Evolutionary conservation across 768 basidiomycete species (phyloP), one percentile per base, ranked within the genome.

Genomic region (Nevesoporus exiguus): DNA sequence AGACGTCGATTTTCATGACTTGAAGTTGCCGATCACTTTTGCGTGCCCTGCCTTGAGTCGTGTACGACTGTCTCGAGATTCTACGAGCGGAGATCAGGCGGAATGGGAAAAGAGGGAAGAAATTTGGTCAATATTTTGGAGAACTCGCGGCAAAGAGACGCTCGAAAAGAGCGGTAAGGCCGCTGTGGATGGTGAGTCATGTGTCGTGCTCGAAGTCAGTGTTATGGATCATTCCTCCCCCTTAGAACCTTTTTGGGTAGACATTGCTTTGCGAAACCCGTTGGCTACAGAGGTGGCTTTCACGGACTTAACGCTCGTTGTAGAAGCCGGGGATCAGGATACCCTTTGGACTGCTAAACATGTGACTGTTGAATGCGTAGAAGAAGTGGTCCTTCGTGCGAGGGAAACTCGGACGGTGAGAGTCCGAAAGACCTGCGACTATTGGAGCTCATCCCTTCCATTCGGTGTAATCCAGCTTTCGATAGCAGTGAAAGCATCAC

Each of bases 211-310:
- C 22, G 44, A 27, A 21, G 15, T 21, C 33, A 5, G 8, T 19
- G 24, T 42, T 44, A 31, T 54, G 51, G 47, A 31, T 48, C 47
- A 40, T 19, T 17, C 37, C 21, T 27, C 56, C 22, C 55, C 19
- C 17, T 43, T 45, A 93, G 91, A 93, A 68, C 69, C 73, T 2
- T 90, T 93, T 61, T 91, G 85, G 84, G 74, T 92, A 36, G 89
- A 93, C 59, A 60, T 93, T 24, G 76, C 75, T 6, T 46, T 93
- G 54, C 76, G 71, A 44, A 93, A 93, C 65, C 89, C 90, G 17
- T 69, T 93, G 39, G 80, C 88, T 55, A 76, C 86, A 7, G 89
- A 90, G 48, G 76, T 93, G n/a, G 82, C 77, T 47, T 64, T 93
- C 22, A 76, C 82, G 0, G 77, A 85, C 53, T 56, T 92, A 49